Evolutionary conservation across 345 rosid genomes (phyloP).

Genomic region (Eucalyptus regnans): DNA sequence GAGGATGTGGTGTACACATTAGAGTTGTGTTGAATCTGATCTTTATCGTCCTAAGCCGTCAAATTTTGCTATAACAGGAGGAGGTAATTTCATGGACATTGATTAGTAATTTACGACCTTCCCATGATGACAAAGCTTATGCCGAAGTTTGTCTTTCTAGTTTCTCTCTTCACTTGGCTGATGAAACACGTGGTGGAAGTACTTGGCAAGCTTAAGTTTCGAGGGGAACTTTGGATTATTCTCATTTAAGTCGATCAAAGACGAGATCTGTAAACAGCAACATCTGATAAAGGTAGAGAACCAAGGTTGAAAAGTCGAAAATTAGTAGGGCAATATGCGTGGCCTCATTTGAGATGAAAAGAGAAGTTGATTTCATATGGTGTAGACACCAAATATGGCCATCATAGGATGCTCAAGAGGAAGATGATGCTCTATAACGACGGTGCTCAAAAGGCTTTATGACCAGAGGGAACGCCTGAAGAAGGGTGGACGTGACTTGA

Average conservation of each 20-base stretch:
- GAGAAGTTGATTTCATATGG: not conserved
- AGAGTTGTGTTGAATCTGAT: not conserved
- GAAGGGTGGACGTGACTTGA: not conserved
- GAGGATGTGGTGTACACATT: not conserved
- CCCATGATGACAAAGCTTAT: not conserved
- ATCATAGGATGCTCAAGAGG: not conserved
- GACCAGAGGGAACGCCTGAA: not conserved
- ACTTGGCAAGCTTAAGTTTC: not conserved
- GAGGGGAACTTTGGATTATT: not conserved
- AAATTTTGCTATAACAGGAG: not conserved
- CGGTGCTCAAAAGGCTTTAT: not conserved
- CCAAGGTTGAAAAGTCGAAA: rapidly evolving
- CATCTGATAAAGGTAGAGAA: not conserved
- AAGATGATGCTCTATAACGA: not conserved
- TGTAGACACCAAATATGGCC: not conserved
- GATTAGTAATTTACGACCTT: not conserved
- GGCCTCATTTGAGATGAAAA: not conserved
- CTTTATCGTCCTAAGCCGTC: not conserved
- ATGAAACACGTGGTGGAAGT: not conserved
- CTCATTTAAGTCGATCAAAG: not conserved
- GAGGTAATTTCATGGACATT: not conserved
- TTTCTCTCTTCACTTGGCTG: not conserved
- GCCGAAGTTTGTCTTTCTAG: not conserved
- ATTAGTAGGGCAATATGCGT: not conserved
- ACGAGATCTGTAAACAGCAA: not conserved